Conservation (phyloP, 148 eudicot species). For the Pouteria glomerata region DNA sequence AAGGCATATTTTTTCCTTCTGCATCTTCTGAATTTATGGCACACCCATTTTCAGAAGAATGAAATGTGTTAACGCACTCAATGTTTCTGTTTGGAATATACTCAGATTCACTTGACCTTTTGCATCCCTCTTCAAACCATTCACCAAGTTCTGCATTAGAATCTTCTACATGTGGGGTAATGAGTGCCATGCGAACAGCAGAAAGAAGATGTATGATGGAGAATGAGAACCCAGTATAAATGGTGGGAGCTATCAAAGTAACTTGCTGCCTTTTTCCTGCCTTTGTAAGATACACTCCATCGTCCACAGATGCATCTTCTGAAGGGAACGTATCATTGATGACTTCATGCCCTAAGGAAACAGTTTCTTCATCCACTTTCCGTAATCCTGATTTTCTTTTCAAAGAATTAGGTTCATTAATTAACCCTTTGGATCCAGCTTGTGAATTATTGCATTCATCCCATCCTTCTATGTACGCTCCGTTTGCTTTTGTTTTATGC, state of each 20-base stretch:
- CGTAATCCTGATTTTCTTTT: conserved; percentile 31
- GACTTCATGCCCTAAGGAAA: background rate
- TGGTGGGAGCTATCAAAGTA: conserved; percentile 50
- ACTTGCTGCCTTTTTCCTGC: background rate
- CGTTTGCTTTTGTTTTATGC: conserved; percentile 36
- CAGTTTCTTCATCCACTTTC: background rate
- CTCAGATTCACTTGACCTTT: conserved; percentile 17
- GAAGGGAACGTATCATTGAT: background rate
- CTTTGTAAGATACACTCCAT: background rate
- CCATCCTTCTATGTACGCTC: conserved; percentile 25
- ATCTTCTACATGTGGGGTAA: conserved; percentile 40
- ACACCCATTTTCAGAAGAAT: conserved; percentile 28
- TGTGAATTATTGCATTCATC: conserved; percentile 27
- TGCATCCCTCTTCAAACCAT: no score
- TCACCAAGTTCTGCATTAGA: conserved; percentile 17
- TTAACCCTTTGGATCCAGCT: conserved; percentile 26
- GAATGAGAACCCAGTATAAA: conserved; percentile 66
- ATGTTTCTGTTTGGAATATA: conserved; percentile 4
- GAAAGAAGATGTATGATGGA: conserved; percentile 77
- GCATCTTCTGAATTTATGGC: conserved; percentile 22
- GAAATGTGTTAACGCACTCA: conserved; percentile 20
- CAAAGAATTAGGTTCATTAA: conserved; percentile 31
- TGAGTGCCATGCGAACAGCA: conserved; percentile 71
- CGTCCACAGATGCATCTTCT: conserved; percentile 35
- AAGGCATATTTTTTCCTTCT: conserved; percentile 28